These are phyloP conservation scores for Drosera capensis DNA, from an alignment of 148 eudicot genomes.

Conservation along the genomic window DNA sequence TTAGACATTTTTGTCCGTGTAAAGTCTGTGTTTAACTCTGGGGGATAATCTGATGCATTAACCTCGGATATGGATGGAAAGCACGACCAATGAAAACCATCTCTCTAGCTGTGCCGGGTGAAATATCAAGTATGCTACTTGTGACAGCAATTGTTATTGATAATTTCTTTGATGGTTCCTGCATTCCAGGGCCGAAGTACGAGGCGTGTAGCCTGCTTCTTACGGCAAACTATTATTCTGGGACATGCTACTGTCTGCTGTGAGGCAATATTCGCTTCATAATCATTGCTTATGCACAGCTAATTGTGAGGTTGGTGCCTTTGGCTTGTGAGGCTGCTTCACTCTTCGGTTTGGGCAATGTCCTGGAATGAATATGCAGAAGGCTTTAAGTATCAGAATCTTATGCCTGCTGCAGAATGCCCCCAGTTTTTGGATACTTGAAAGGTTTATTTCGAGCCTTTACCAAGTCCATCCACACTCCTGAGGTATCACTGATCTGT, in stretches of 20 bases:
- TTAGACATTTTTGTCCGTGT: no score
- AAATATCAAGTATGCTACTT: constrained; percentile 9
- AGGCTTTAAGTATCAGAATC: constrained; percentile 36
- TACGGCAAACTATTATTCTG: constrained; percentile 29
- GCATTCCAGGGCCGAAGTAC: constrained; percentile 64
- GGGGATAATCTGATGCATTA: no score
- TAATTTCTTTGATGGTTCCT: constrained; percentile 48
- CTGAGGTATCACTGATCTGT: no score
- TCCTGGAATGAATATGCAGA: constrained; percentile 25
- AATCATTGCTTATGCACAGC: constrained; percentile 15
- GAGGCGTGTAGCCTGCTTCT: constrained; percentile 36
- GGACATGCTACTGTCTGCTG: constrained; percentile 24
- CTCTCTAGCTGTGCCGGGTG: neutral
- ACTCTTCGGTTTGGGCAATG: constrained; percentile 28
- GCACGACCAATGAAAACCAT: constrained; percentile 3
- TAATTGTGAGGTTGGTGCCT: constrained; percentile 17
- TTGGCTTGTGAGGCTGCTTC: constrained; percentile 11
- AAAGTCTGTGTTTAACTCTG: no score
- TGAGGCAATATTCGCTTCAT: constrained; percentile 22
- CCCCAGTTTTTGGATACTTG: constrained; percentile 15
- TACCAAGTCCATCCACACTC: no score
- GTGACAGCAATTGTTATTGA: constrained; percentile 15
- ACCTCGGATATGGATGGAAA: no score
- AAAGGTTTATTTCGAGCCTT: constrained; percentile 24
- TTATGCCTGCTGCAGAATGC: constrained; percentile 19